phyloP scores from a whole-genome alignment of 176 grass and related monocot species.

The Juncus inflexus region DNA sequence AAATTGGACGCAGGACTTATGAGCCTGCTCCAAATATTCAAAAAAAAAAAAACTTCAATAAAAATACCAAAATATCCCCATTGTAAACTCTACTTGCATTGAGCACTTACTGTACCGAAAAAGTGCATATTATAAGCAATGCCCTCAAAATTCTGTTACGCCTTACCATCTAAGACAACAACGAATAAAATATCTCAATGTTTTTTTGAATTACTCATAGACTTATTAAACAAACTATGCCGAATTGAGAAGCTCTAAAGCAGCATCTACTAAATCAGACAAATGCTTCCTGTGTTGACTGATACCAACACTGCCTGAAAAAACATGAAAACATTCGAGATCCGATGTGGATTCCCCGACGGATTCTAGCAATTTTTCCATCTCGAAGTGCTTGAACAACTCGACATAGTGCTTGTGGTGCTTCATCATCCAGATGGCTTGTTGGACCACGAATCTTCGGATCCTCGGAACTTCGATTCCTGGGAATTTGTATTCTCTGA shows the following conservation, averaged over 20 bases:
- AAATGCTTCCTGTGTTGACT: constrained; percentile 25
- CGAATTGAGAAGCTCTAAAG: constrained; percentile 6
- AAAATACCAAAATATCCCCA: no score
- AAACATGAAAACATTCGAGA: constrained; percentile 37
- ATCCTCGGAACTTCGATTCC: constrained; percentile 31
- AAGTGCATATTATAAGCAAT: no score
- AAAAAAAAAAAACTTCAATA: no score
- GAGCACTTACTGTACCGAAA: no score
- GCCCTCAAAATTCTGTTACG: no score
- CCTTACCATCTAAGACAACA: no score
- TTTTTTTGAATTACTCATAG: no score
- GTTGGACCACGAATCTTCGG: constrained; percentile 32
- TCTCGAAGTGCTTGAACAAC: constrained; percentile 25
- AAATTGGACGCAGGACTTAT: no score
- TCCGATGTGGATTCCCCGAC: constrained; percentile 38
- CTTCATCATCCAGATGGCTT: constrained; percentile 45
- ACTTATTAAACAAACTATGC: no score
- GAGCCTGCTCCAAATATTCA: no score
- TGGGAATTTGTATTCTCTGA: constrained; percentile 22
- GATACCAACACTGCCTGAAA: constrained; percentile 37
- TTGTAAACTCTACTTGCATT: no score
- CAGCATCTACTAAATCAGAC: constrained; percentile 17
- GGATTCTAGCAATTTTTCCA: constrained; percentile 20
- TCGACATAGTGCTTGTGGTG: constrained; percentile 15
- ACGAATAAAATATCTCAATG: no score